These are phyloP conservation scores for Pseudocercospora fuligena DNA, from an alignment of 2,329 filamentous ascomycete genomes.

Conservation along the genomic window DNA sequence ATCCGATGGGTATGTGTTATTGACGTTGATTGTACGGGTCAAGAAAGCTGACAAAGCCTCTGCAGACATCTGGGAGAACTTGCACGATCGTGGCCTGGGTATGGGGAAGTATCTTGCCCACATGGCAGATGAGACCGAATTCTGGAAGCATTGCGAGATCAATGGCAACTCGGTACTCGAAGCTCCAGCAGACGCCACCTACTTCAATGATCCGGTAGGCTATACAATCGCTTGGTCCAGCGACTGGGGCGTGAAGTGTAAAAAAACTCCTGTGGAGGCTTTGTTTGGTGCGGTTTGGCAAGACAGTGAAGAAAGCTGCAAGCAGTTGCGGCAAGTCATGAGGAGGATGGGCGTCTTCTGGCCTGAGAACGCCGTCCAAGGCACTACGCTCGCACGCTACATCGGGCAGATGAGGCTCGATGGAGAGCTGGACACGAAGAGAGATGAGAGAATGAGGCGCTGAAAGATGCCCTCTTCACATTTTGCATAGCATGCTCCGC, in stretches of 20 bases:
- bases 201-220: background rate
- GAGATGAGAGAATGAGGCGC: background rate
- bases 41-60: background rate
- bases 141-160: constrained; percentile 2
- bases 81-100: constrained; percentile 2
- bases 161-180: constrained; percentile 1
- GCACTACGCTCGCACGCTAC: background rate
- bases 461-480: background rate
- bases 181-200: background rate
- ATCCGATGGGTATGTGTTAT: constrained; percentile 4
- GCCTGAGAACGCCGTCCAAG: background rate
- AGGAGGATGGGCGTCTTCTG: constrained; percentile 13
- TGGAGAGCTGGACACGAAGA: constrained; percentile 2
- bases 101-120: constrained; percentile 14
- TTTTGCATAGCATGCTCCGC: background rate
- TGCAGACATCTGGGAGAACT: background rate
- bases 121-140: background rate
- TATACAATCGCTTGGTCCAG: background rate
- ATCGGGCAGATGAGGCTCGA: background rate
- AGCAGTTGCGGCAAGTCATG: constrained; percentile 1
- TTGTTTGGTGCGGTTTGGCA: background rate
- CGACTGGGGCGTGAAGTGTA: background rate
- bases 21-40: background rate
- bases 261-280: constrained; percentile 7
- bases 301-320: constrained; percentile 2